A percentile compares a stretch with the other conserved stretches of the same genome.
Conservation (phyloP, 352 stramenopile species). For the Aphanomyces euteiches region DNA sequence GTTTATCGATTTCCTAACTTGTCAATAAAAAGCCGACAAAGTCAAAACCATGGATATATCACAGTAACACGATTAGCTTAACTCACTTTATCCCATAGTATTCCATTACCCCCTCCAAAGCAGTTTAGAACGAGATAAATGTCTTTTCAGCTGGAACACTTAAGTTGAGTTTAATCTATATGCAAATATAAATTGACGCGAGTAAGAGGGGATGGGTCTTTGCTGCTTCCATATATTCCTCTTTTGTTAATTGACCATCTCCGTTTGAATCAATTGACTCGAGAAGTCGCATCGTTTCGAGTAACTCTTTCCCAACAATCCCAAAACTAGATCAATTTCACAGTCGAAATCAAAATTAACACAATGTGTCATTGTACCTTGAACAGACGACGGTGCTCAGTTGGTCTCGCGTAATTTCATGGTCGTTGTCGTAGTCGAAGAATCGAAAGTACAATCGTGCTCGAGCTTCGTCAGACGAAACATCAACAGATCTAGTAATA, state of each 20-base stretch:
- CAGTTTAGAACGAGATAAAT: too few relatives aligned
- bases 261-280: conserved; percentile 18
- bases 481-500: neutral
- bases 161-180: neutral
- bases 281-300: conserved; percentile 25
- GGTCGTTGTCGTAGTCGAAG: conserved; percentile 22
- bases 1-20: too few relatives aligned
- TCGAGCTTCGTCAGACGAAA: conserved; percentile 1
- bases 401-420: conserved; percentile 18
- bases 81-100: too few relatives aligned
- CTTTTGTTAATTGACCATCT: conserved; percentile 21
- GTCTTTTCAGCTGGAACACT: too few relatives aligned
- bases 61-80: too few relatives aligned
- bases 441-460: conserved; percentile 27
- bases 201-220: conserved; percentile 10
- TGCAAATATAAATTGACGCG: conserved; percentile 27
- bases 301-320: conserved; percentile 9
- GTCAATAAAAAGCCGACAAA: too few relatives aligned
- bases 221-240: conserved; percentile 20
- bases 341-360: neutral
- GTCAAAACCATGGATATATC: too few relatives aligned
- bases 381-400: conserved; percentile 22
- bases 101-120: too few relatives aligned
- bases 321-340: conserved; percentile 16
- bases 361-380: neutral